These are phyloP conservation scores for Phytophthora kernoviae DNA, from an alignment of 352 stramenopile genomes.

Conservation along the genomic window DNA sequence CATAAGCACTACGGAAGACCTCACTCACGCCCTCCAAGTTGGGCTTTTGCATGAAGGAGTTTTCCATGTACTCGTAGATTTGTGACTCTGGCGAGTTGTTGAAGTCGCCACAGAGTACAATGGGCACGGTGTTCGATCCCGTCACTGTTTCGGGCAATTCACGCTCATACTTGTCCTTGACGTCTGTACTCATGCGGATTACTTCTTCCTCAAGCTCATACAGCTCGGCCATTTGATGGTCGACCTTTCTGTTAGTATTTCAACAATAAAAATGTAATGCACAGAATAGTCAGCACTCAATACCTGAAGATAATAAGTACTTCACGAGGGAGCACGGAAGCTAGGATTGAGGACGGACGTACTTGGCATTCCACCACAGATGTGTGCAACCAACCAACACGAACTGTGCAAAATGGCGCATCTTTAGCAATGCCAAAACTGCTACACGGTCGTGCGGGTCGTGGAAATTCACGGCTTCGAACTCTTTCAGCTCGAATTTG, in stretches of 20 bases:
- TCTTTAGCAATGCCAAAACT: conserved; percentile 84
- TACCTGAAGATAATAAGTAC: too few relatives aligned
- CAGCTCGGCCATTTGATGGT: conserved; percentile 87
- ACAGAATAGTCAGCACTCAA: background rate
- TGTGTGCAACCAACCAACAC: conserved; percentile 86
- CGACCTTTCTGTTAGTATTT: conserved; percentile 63
- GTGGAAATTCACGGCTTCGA: conserved; percentile 86
- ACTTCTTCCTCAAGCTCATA: conserved; percentile 86
- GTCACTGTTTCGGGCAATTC: conserved; percentile 60
- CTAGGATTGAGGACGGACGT: conserved; percentile 14
- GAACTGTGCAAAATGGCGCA: conserved; percentile 81
- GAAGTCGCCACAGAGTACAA: conserved; percentile 87
- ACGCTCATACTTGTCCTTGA: conserved; percentile 83
- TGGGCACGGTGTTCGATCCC: conserved; percentile 58
- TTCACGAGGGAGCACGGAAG: background rate
- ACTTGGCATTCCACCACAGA: conserved; percentile 90
- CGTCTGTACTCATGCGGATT: conserved; percentile 76
- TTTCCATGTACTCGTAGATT: conserved; percentile 90
- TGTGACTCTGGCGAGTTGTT: conserved; percentile 87
- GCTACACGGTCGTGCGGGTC: conserved; percentile 86
- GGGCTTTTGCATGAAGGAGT: conserved; percentile 85
- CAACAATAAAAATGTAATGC: background rate
- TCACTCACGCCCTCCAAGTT: conserved; percentile 76
- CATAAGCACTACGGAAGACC: conserved; percentile 77
- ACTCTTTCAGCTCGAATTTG: conserved; percentile 88